These are phyloP conservation scores for Dendrobium huoshanense DNA, from an alignment of 106 monocot genomes.

Conservation along the genomic window DNA sequence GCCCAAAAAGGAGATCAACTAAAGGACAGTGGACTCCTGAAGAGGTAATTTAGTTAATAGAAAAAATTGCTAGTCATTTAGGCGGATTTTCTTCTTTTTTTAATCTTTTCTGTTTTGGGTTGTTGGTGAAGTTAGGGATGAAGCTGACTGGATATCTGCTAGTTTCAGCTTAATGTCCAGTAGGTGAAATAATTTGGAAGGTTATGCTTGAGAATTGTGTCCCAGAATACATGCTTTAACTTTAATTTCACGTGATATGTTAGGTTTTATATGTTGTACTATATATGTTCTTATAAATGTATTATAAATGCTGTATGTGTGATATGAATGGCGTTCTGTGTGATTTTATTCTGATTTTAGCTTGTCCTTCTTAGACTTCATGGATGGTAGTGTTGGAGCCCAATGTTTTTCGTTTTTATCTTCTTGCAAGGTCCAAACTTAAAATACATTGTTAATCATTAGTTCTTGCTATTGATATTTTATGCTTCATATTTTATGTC, in stretches of 20 bases:
- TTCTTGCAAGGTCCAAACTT: background rate
- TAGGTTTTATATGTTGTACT: background rate
- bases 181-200: background rate
- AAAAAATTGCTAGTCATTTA: background rate
- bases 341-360: background rate
- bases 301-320: background rate
- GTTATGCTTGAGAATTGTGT: no score
- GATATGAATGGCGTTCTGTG: background rate
- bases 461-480: background rate
- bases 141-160: background rate
- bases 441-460: background rate
- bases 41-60: slow-evolving; percentile 35
- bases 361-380: background rate
- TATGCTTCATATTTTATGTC: background rate
- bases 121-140: background rate
- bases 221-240: no score
- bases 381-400: background rate
- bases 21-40: slow-evolving; percentile 62
- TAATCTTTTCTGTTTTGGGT: background rate
- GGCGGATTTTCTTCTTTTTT: background rate
- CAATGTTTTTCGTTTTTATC: background rate
- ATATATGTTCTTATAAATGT: background rate
- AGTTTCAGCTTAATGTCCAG: background rate
- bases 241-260: background rate
- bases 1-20: slow-evolving; percentile 56